Conservation (phyloP, 108 stramenopile species). For the Cyclotella sp. region DNA sequence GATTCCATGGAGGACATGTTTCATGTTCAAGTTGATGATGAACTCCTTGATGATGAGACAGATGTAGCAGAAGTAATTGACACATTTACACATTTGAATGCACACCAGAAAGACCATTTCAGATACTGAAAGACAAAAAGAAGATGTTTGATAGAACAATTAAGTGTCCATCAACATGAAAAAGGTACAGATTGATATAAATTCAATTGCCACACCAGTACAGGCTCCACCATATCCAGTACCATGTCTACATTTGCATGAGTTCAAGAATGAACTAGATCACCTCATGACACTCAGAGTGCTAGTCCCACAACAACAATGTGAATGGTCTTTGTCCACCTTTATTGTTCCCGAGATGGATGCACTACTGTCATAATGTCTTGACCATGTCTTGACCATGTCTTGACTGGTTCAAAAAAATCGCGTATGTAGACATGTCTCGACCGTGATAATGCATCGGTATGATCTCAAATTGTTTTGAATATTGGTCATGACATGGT, state of each 20-base stretch:
- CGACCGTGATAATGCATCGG: no score
- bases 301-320: background rate
- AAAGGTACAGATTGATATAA: no score
- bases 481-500: no score
- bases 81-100: constrained; percentile 28
- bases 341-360: no score
- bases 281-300: no score
- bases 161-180: constrained; percentile 36
- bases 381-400: no score
- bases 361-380: no score
- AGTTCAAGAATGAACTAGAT: constrained; percentile 38
- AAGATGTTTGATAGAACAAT: constrained; percentile 51
- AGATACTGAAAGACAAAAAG: constrained; percentile 15
- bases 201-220: constrained; percentile 32
- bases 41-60: background rate
- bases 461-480: no score
- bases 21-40: constrained; percentile 3
- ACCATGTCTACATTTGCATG: constrained; percentile 22
- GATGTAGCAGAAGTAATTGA: background rate
- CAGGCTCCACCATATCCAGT: constrained; percentile 37
- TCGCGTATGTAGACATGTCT: no score
- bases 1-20: constrained; percentile 1
- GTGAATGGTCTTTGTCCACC: constrained; percentile 31
- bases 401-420: no score
- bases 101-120: constrained; percentile 12